Conservation (phyloP, 2,329 filamentous ascomycete species). For the Conoideocrella luteorostrata region DNA sequence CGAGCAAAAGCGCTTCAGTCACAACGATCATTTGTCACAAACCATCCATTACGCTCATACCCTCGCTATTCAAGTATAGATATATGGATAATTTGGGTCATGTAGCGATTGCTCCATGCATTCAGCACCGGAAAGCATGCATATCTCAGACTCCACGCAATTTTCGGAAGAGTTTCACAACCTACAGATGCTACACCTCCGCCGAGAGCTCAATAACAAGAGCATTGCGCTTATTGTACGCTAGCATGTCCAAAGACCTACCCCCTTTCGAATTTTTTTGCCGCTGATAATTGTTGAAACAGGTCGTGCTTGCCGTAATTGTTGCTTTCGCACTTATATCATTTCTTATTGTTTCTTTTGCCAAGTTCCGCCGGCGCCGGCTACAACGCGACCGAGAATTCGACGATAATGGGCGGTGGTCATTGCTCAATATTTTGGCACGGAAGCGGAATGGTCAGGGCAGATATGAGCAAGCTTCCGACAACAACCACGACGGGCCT, state of each 20-base stretch:
- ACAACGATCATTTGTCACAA: no score
- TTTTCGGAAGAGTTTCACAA: neutral
- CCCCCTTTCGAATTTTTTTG: no score
- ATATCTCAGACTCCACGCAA: neutral
- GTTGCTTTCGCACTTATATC: slow-evolving; percentile 2
- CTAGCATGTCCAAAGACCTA: neutral
- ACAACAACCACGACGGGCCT: slow-evolving; percentile 19
- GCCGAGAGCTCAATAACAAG: slow-evolving; percentile 6
- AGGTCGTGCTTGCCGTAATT: slow-evolving; percentile 4
- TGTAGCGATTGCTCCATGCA: no score
- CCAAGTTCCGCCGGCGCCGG: slow-evolving; percentile 1
- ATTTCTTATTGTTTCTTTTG: neutral
- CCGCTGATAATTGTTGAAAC: neutral
- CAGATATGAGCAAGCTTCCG: slow-evolving; percentile 25
- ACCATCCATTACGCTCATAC: no score
- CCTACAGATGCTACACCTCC: neutral
- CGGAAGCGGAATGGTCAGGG: slow-evolving; percentile 14
- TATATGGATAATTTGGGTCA: no score
- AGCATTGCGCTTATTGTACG: slow-evolving; percentile 12
- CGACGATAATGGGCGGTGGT: neutral
- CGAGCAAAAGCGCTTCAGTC: no score
- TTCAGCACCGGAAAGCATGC: slow-evolving; percentile 3
- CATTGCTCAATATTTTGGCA: slow-evolving; percentile 2
- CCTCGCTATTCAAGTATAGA: no score
- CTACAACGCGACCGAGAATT: neutral